Base-by-base conservation (phyloP, 768 basidiomycete species). In the Amanita thiersii region DNA sequence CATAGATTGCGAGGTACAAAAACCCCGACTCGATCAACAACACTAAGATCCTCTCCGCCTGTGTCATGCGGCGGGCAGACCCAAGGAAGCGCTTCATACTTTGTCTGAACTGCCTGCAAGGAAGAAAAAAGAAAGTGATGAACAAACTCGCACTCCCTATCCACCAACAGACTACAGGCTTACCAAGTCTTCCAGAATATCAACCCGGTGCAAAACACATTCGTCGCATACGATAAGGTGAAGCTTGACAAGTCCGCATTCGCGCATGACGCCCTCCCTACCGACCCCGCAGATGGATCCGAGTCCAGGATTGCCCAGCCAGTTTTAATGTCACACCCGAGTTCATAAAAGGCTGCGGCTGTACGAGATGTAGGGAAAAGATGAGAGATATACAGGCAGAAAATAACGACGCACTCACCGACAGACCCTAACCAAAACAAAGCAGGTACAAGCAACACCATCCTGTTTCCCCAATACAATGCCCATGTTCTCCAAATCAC, bases 401-500 rank as follows among this genome's bases (percentile, higher is more conserved):
- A 21, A 17, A 36, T 18, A 28, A 8, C 7, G 1, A 44, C 56
- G 18, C 43, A 59, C 57, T n/a, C n/a, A n/a, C n/a, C 44, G 18
- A 56, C 37, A 21, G 57, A 59, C 15, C 57, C 55, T 11, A 59
- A 11, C 54, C 56, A 60, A 2, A 55, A 59, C 6, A 45, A 43
- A 4, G 50, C 43, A 10, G 57, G 56, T 15, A 54, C 40, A 3
- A 50, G 25, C 17, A 59, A 37, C 39, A 49, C 50, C n/a, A 41
- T 41, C 24, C 47, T 41, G 6, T 40, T 39, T 7, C 50, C 47
- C 28, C 40, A 25, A 37, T 48, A 60, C 2, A 60, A 37, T 2
- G 47, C 47, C 54, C 53, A 56, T 11, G 57, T 57, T 40, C 59
- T 48, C 59, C 59, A 60, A 19, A 60, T 45, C 11, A 60, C 59